Base-by-base conservation (phyloP, 148 eudicot genomes). In the Heliamphora exappendiculata region DNA sequence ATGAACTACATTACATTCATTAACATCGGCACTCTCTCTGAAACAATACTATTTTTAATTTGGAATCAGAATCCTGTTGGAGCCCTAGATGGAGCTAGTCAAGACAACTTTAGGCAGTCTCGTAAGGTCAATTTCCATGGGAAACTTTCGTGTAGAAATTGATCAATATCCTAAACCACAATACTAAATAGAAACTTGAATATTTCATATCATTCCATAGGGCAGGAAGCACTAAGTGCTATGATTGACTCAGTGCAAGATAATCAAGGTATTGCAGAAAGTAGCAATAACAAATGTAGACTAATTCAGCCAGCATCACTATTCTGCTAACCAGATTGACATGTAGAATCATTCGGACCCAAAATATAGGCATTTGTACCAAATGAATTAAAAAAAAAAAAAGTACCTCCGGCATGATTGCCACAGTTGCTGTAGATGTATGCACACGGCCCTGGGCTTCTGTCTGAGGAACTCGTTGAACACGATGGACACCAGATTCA, bases 381-480 rank as follows among this genome's bases (percentile, higher is more conserved):
- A 3, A 37, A 63, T 11, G n/a, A 12, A 67, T 26, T 57, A 36
- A 79, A 51, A 20, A 36, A 79, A 51, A 20, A 65, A 33, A 76
- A 55, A 58, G 12, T 81, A 93, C 99, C 98, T 93, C 99, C 53
- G 99, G 99, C 99, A 96, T 96, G 84, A 96, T 90, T 62, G 99
- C 99, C 67, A 93, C 93, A 59, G 99, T 93, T 53, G 99, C 97
- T 62, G 99, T 96, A 76, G 99, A 96, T 53, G 99, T 96, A 82
- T 96, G 99, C 73, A 96, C 94, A 79, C 99, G 97, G 39, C 99
- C 99, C 84, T 96, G 99, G 70, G 98, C 74, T 90, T 96, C 99
- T 80, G 99, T 96, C 75, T 82, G 87, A 79, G 99, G 99, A 78
- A 96, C 99, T 73, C 99, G 93, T 72, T 96, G 99, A 85, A 96